Evolutionary conservation across 495 filamentous ascomycete species (phyloP).

Genomic region (Pyrenula massariospora): DNA sequence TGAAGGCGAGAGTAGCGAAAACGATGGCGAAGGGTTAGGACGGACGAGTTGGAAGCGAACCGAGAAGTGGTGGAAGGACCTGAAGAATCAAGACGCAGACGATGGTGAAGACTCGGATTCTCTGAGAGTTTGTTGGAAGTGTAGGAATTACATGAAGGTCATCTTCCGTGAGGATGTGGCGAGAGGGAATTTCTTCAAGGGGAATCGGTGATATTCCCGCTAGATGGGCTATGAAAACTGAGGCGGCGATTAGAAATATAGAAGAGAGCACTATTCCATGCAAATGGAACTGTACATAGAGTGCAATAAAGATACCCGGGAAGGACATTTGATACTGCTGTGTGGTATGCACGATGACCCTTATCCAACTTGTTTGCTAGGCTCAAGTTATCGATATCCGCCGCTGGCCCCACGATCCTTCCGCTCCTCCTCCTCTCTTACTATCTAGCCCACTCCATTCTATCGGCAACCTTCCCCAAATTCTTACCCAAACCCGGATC

Average conservation of each 20-base stretch:
- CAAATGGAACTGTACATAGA: background rate
- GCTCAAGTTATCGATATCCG: no score
- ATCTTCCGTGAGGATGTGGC: background rate
- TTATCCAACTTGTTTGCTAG: no score
- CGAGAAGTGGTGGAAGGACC: background rate
- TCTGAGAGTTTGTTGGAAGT: background rate
- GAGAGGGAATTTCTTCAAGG: background rate
- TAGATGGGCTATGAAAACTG: background rate
- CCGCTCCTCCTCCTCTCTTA: no score
- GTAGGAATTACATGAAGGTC: background rate
- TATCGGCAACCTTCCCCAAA: no score
- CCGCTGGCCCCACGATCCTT: no score
- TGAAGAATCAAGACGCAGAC: background rate
- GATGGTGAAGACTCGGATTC: background rate
- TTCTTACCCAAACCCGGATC: no score
- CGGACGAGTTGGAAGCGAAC: background rate
- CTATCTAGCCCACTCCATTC: no score
- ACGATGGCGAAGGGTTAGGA: no score
- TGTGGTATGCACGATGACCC: no score
- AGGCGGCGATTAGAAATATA: background rate
- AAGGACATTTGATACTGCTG: no score
- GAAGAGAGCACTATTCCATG: background rate
- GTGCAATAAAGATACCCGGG: background rate
- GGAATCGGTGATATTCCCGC: background rate
- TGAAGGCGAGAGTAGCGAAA: no score